phyloP scores from a whole-genome alignment of 148 eudicot species.

The Beta vulgaris region DNA sequence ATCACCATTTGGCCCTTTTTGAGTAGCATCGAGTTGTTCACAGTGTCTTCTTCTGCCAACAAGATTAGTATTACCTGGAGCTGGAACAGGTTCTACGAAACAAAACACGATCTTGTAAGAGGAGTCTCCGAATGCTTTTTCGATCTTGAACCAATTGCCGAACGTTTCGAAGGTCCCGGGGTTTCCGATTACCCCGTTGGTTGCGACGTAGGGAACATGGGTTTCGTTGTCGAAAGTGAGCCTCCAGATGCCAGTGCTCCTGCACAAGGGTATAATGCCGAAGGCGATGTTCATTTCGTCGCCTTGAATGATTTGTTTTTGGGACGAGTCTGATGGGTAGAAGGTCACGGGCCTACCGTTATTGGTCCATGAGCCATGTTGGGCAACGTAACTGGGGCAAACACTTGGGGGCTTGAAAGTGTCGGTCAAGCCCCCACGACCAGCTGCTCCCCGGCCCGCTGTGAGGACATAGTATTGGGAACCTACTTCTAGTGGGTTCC shows the following conservation, averaged over 20 bases:
- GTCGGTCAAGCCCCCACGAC: not conserved
- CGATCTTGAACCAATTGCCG: not conserved
- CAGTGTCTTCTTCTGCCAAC: not conserved
- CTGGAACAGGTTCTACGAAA: not conserved
- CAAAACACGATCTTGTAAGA: not conserved
- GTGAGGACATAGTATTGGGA: not conserved
- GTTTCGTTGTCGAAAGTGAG: not conserved
- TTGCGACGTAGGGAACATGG: not conserved
- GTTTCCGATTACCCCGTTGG: not conserved
- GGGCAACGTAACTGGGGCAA: not conserved
- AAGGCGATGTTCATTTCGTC: not conserved
- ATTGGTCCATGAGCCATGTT: not conserved
- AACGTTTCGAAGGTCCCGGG: not conserved
- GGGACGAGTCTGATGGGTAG: not conserved
- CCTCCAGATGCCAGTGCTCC: not conserved
- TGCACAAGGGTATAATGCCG: not conserved
- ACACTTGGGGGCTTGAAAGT: not conserved
- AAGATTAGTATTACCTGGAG: not conserved
- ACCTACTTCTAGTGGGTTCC: conserved; percentile 1
- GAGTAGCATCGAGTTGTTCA: not conserved
- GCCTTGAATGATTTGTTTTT: not conserved
- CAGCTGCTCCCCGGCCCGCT: not conserved
- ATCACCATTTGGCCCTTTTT: not conserved
- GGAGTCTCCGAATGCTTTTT: not conserved
- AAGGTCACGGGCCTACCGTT: not conserved